These are phyloP conservation scores for Domatiomyces globalis DNA, from an alignment of 2,329 filamentous ascomycete genomes.

Conservation along the genomic window DNA sequence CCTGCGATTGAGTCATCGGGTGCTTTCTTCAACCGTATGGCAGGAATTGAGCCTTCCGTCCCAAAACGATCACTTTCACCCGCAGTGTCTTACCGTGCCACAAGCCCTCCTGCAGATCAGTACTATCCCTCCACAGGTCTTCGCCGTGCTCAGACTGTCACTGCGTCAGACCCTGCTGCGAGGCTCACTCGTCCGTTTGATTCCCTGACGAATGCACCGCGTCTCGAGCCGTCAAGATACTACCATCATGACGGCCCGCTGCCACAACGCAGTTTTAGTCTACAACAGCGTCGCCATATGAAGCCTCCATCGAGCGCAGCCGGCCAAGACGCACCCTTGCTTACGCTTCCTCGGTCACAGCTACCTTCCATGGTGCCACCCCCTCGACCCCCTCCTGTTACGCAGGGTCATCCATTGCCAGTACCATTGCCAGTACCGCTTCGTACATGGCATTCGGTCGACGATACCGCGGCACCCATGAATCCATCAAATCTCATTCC, in stretches of 20 bases:
- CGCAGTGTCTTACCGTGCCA: background rate
- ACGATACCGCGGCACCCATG: background rate
- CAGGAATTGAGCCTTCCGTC: background rate
- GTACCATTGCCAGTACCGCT: no score
- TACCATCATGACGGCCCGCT: background rate
- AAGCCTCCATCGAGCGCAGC: background rate
- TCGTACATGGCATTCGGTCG: background rate
- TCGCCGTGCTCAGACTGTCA: conserved; percentile 15
- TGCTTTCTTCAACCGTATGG: conserved; percentile 10
- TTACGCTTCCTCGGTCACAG: background rate
- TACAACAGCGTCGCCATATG: background rate
- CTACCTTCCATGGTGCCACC: background rate
- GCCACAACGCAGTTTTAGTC: background rate
- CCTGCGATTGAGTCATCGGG: conserved; percentile 3
- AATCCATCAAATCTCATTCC: background rate
- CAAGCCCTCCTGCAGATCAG: background rate
- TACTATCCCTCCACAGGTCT: background rate
- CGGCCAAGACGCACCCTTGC: background rate
- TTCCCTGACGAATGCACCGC: conserved; percentile 8
- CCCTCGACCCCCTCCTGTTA: background rate
- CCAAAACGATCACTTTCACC: background rate
- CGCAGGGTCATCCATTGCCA: background rate
- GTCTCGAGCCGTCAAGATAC: background rate
- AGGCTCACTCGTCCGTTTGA: conserved; percentile 19
- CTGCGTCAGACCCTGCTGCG: conserved; percentile 16